A percentile compares a stretch with the other conserved stretches of the same genome.
Conservation (phyloP, 306 rosid species). For the Canavalia gladiata region DNA sequence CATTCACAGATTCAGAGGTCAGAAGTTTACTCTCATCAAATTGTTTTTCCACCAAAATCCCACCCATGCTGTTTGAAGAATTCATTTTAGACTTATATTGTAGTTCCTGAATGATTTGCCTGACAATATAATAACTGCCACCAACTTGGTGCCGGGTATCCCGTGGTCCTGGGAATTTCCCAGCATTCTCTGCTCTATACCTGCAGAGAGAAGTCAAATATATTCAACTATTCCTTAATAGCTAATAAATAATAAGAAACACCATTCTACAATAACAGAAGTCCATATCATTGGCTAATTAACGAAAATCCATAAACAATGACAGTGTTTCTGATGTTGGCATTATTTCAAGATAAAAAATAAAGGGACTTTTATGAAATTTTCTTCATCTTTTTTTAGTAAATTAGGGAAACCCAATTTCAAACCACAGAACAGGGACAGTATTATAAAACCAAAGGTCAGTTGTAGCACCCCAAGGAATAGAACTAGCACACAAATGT, state of each 20-base stretch:
- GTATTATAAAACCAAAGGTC: not conserved
- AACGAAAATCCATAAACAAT: slow-evolving; percentile 24
- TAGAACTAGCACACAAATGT: slow-evolving; percentile 8
- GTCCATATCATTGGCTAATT: slow-evolving; percentile 18
- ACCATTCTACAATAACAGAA: slow-evolving; percentile 18
- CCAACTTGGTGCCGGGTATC: slow-evolving; percentile 61
- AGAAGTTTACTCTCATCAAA: slow-evolving; percentile 17
- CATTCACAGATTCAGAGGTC: slow-evolving; percentile 34
- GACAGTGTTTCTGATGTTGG: slow-evolving; percentile 24
- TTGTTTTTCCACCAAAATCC: slow-evolving; percentile 39
- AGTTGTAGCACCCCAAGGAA: slow-evolving; percentile 22
- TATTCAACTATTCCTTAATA: not conserved
- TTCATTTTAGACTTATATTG: slow-evolving; percentile 53
- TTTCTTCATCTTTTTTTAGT: not conserved
- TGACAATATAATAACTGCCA: slow-evolving; percentile 63
- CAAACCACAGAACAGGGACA: slow-evolving; percentile 20
- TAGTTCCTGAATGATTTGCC: slow-evolving; percentile 67
- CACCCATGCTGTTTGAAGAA: slow-evolving; percentile 30
- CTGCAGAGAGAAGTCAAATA: slow-evolving; percentile 51
- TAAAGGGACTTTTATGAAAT: not conserved
- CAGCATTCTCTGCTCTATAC: slow-evolving; percentile 65
- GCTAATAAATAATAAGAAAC: slow-evolving; percentile 10
- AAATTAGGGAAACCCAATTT: slow-evolving; percentile 13
- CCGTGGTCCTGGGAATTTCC: slow-evolving; percentile 58
- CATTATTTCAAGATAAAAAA: slow-evolving; percentile 34